Base-by-base conservation (phyloP, 2,329 filamentous ascomycete genomes). In the Diaporthe citriasiana region DNA sequence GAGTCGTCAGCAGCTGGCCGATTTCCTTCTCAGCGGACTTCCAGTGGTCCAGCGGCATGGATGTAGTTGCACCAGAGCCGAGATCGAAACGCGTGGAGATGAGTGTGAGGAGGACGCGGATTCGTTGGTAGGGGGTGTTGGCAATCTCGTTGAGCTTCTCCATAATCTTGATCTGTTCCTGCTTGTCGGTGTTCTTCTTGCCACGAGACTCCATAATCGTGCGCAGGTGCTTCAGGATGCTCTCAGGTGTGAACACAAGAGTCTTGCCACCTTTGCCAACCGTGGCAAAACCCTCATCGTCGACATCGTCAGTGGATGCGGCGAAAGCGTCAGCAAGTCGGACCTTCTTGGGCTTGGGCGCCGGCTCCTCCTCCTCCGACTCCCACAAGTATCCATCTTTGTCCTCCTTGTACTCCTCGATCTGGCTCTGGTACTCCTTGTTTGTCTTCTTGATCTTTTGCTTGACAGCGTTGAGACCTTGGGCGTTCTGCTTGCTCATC, bases 381-480 rank as follows among this genome's bases (percentile, higher is more conserved):
- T 75, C 74, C 83, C 93, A 92, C 94, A 98, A 95, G 85, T 93
- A 98, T 25, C 87, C 92, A 77, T 96, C 95, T 84, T 96, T 95
- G 84, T 97, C 91, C 77, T 91, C 92, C 78, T 94, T 90, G 87
- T 96, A 99, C 77, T 92, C 90, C 79, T 98, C 95, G 80, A 99
- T 93, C 81, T 98, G 94, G 76, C 90, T 88, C 81, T 94, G 91
- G 86, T 96, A 96, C 77, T 98, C 96, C 87, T 97, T 97, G 89
- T 96, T 97, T 87, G 96, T 96, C 91, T 98, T 98, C 91, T 96
- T 95, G 88, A 99, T 95, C 87, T 95, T 95, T 85, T 99, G 97
- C 87, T 98, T 97, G 81, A 98, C 94, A 76, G 95, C 95, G 84
- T 98, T 99, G 81, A 99, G 90, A 81, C 95, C 95, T 85, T 95